These are phyloP conservation scores for Calonectria leucothoes DNA, from an alignment of 2,329 filamentous ascomycete species.

Conservation along the genomic window DNA sequence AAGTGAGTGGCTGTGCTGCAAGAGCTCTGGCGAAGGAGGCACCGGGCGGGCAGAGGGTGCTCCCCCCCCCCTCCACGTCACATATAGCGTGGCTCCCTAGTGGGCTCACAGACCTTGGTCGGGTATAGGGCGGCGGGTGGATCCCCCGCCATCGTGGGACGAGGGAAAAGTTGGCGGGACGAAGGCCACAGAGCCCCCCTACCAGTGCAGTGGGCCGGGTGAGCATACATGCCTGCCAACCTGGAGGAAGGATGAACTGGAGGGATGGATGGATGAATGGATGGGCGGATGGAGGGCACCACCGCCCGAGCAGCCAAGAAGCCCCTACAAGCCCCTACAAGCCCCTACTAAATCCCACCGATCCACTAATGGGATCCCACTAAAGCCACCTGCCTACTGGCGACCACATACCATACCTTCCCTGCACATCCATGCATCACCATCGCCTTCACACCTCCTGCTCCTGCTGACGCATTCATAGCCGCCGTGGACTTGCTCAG, in stretches of 20 bases:
- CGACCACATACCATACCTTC: conserved; percentile 4
- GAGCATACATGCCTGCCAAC: not conserved
- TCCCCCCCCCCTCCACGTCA: not conserved
- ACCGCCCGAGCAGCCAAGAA: conserved; percentile 1
- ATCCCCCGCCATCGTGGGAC: conserved; percentile 18
- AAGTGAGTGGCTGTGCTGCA: not conserved
- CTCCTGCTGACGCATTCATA: not conserved
- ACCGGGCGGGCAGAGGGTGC: not conserved
- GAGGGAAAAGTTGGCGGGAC: conserved; percentile 23
- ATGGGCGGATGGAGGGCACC: not conserved
- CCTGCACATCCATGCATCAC: not conserved
- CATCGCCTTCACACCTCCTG: not conserved
- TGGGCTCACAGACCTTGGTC: conserved; percentile 37
- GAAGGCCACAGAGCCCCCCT: not conserved
- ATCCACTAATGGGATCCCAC: conserved; percentile 9
- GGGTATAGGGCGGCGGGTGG: conserved; percentile 26
- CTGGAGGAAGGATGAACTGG: not conserved
- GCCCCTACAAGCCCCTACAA: not conserved
- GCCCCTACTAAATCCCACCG: conserved; percentile 6
- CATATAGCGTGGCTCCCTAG: conserved; percentile 24
- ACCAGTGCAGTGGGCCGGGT: conserved; percentile 3
- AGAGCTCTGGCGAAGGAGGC: not conserved
- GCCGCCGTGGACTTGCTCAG: not conserved
- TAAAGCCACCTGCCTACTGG: conserved; percentile 4
- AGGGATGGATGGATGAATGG: not conserved